These are phyloP conservation scores for Pseudogymnoascus pannorum DNA, from an alignment of 2,329 filamentous ascomycete genomes.

Conservation along the genomic window DNA sequence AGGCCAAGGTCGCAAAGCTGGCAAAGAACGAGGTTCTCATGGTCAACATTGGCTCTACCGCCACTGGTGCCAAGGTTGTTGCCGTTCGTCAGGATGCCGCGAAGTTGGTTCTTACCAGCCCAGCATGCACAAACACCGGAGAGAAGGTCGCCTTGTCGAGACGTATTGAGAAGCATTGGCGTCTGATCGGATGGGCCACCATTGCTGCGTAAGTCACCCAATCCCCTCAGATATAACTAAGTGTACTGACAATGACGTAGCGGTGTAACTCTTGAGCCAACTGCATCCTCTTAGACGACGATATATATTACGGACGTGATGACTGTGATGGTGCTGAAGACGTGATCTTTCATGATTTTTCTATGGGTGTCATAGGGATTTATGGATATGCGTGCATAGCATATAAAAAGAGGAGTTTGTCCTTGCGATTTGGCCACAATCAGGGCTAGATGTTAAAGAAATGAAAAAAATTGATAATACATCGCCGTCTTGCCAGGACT, in stretches of 20 bases:
- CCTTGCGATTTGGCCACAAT: slow-evolving; percentile 7
- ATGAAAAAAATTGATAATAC: slow-evolving; percentile 9
- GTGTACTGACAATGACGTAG: slow-evolving; percentile 19
- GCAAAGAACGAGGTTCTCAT: slow-evolving; percentile 98
- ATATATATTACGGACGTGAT: slow-evolving; percentile 7
- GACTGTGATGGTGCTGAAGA: slow-evolving; percentile 9
- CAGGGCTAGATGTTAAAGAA: slow-evolving; percentile 8
- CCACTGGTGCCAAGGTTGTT: slow-evolving; percentile 93
- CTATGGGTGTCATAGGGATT: slow-evolving; percentile 10
- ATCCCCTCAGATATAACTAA: not conserved
- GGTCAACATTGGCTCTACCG: slow-evolving; percentile 98
- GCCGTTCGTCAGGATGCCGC: slow-evolving; percentile 97
- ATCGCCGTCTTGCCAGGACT: not conserved
- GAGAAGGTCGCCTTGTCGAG: slow-evolving; percentile 96
- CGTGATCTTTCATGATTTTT: slow-evolving; percentile 11
- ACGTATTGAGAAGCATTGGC: slow-evolving; percentile 99
- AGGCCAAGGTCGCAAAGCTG: slow-evolving; percentile 97
- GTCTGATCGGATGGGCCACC: slow-evolving; percentile 84
- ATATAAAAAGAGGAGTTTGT: slow-evolving; percentile 11
- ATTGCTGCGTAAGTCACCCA: slow-evolving; percentile 54
- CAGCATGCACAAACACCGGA: slow-evolving; percentile 92
- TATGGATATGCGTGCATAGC: slow-evolving; percentile 10
- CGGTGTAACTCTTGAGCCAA: slow-evolving; percentile 30
- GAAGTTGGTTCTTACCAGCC: slow-evolving; percentile 85
- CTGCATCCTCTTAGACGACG: slow-evolving; percentile 19